A percentile compares a stretch with the other conserved stretches of the same genome.
phyloP scores from a whole-genome alignment of 192 early-diverging fungal species.

The Haplosporangium gracile region DNA sequence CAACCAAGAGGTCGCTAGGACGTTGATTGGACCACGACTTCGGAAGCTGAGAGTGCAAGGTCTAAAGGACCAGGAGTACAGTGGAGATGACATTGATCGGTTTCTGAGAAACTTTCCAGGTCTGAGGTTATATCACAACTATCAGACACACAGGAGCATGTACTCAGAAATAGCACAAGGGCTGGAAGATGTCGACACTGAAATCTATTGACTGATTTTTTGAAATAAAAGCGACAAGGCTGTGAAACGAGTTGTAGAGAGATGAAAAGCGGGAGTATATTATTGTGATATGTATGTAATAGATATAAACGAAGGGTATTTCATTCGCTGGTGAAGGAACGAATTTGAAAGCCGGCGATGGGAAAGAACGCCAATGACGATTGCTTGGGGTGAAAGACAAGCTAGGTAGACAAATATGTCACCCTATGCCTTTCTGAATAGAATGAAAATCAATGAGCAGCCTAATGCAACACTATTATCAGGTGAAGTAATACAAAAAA shows the following conservation, averaged over 20 bases:
- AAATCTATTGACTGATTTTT: not conserved
- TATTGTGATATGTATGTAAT: not conserved
- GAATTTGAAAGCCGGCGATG: not conserved
- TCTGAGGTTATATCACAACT: not conserved
- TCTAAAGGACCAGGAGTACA: not conserved
- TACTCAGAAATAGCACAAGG: not conserved
- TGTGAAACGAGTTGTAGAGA: not conserved
- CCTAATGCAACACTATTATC: slow-evolving; percentile 18
- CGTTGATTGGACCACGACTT: not conserved
- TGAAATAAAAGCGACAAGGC: not conserved
- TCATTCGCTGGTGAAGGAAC: not conserved
- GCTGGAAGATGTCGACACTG: not conserved
- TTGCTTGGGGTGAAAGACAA: not conserved
- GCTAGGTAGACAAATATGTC: not conserved
- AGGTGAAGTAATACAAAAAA: not conserved
- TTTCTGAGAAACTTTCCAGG: not conserved
- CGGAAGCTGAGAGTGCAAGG: not conserved
- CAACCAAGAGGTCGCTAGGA: too few relatives aligned
- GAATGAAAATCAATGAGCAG: slow-evolving; percentile 35
- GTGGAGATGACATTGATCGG: not conserved
- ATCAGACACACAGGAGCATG: not conserved
- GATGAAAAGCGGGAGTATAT: not conserved
- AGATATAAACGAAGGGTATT: not conserved
- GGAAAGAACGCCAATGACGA: not conserved
- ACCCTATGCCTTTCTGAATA: slow-evolving; percentile 33